Percentiles rank a stretch among this genome's conserved stretches.
phyloP scores from a whole-genome alignment of 1,284 basidiomycete species.

The Melampsora americana region DNA sequence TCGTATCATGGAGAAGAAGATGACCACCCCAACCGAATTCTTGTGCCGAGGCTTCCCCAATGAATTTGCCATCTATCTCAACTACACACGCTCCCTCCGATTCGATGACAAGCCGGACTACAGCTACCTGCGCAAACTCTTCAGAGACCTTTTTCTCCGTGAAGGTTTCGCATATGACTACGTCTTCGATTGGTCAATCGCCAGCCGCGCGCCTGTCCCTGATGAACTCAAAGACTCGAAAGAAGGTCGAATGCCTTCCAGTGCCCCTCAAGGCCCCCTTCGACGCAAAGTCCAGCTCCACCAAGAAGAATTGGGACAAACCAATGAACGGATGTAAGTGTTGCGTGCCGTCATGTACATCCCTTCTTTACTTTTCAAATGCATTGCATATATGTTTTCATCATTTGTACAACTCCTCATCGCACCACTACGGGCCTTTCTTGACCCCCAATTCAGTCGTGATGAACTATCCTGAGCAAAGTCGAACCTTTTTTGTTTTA shows the following conservation, averaged over 20 bases:
- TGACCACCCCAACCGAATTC: constrained; percentile 93
- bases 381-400: not conserved
- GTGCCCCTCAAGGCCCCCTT: not conserved
- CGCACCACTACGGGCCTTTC: not conserved
- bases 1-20: constrained; percentile 99
- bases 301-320: not conserved
- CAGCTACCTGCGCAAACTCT: constrained; percentile 93
- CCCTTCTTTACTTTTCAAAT: too few relatives aligned
- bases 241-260: not conserved
- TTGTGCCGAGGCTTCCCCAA: constrained; percentile 95
- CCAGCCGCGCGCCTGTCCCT: constrained; percentile 55
- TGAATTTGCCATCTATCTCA: constrained; percentile 95
- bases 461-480: not conserved
- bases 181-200: constrained; percentile 95
- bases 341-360: not conserved
- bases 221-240: not conserved
- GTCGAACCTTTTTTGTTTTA: not conserved
- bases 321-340: constrained; percentile 17
- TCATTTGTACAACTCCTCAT: too few relatives aligned
- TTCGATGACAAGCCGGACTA: constrained; percentile 97
- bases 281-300: constrained; percentile 1
- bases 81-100: constrained; percentile 91
- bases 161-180: constrained; percentile 98
- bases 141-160: constrained; percentile 93
- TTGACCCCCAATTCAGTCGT: not conserved